A percentile compares a stretch with the other conserved stretches of the same genome.
Conservation (phyloP, 2,329 filamentous ascomycete genomes). For the Phaeomoniella chlamydospora region DNA sequence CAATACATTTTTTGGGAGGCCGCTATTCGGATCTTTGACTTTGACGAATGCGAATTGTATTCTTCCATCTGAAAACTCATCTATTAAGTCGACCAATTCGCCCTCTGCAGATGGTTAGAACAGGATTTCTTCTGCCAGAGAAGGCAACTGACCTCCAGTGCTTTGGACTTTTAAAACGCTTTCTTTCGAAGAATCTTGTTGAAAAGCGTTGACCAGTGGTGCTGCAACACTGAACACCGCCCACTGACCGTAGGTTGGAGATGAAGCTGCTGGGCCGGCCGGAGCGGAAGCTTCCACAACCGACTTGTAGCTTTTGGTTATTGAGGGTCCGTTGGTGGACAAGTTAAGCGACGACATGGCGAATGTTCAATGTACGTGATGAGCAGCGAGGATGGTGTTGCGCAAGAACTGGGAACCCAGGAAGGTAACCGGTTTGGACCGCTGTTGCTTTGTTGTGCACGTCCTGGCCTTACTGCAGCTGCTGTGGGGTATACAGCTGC, state of each 20-base stretch:
- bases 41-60: constrained; percentile 96
- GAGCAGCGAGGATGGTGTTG: no score
- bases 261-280: constrained; percentile 44
- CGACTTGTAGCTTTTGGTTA: constrained; percentile 59
- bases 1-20: constrained; percentile 78
- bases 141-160: constrained; percentile 56
- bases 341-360: constrained; percentile 68
- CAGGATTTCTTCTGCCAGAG: constrained; percentile 1
- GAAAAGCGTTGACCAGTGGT: constrained; percentile 83
- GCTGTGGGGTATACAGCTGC: no score
- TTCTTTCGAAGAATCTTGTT: constrained; percentile 71
- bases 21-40: constrained; percentile 86
- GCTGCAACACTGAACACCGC: constrained; percentile 86
- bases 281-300: constrained; percentile 48
- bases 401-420: no score
- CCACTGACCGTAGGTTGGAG: constrained; percentile 81
- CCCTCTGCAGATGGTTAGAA: constrained; percentile 49
- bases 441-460: no score
- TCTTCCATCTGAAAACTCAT: constrained; percentile 92
- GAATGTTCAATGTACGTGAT: constrained; percentile 1
- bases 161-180: constrained; percentile 89
- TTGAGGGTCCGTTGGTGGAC: constrained; percentile 66
- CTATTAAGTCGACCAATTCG: constrained; percentile 75
- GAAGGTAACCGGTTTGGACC: no score
- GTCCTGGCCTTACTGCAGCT: no score